These are phyloP conservation scores for Cordyceps militaris DNA, from an alignment of 2,329 filamentous ascomycete genomes.

Conservation along the genomic window DNA sequence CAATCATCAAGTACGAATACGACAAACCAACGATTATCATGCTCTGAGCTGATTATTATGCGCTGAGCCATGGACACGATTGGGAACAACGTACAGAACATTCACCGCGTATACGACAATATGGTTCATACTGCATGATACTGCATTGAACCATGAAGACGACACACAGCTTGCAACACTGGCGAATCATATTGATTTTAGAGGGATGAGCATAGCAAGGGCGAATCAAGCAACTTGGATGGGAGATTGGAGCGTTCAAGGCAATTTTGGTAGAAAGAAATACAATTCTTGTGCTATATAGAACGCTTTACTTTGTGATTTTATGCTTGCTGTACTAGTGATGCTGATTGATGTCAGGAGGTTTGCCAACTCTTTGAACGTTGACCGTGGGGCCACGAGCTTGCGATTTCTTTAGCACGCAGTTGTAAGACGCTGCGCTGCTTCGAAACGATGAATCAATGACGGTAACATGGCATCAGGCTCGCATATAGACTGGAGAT, in stretches of 20 bases:
- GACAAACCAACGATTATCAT: background rate
- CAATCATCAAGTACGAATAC: background rate
- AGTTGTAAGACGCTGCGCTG: background rate
- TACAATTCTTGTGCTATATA: background rate
- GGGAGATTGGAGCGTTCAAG: background rate
- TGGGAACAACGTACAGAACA: background rate
- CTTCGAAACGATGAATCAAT: background rate
- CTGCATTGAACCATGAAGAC: background rate
- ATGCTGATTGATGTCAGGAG: background rate
- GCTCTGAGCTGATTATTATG: background rate
- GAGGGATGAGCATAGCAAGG: background rate
- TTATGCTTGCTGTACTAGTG: background rate
- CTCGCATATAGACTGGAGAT: background rate
- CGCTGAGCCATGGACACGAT: background rate
- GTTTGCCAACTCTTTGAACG: background rate
- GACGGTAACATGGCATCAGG: background rate
- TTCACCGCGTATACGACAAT: background rate
- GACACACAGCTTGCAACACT: background rate
- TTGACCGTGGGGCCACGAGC: background rate
- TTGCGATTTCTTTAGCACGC: background rate
- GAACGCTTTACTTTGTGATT: background rate
- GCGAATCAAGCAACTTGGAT: background rate
- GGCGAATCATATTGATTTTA: background rate
- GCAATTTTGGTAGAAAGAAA: background rate
- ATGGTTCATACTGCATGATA: background rate